A percentile compares a stretch with the other conserved stretches of the same genome.
Evolutionary conservation across 2,329 filamentous ascomycete genomes (phyloP).

Genomic region (Drechmeria coniospora): DNA sequence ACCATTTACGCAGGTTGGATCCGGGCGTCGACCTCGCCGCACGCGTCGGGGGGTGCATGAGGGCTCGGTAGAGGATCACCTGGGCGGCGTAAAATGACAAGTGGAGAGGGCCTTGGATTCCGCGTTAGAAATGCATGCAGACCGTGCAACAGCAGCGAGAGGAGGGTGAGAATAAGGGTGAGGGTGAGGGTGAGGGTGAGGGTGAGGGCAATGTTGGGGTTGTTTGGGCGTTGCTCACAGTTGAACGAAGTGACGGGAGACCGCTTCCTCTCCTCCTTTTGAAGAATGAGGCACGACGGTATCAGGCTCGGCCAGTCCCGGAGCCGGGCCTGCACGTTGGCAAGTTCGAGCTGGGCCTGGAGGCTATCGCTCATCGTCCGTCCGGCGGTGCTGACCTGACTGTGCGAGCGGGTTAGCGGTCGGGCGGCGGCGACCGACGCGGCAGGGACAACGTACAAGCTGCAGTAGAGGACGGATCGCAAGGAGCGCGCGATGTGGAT

Average conservation of each 20-base stretch:
- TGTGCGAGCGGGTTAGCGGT: constrained; percentile 7
- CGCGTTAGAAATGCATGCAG: too few species aligned
- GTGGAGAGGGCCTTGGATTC: constrained; percentile 22
- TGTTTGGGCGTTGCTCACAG: constrained; percentile 5
- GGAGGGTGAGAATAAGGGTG: not conserved
- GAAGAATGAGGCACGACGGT: constrained; percentile 18
- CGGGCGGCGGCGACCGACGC: too few species aligned
- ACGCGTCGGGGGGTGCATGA: constrained; percentile 29
- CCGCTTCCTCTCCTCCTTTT: constrained; percentile 5
- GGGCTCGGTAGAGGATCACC: constrained; percentile 24
- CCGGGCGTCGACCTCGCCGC: constrained; percentile 20
- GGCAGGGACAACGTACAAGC: constrained; percentile 13
- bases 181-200: too few species aligned
- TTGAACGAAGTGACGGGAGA: constrained; percentile 9
- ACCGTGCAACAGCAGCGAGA: too few species aligned
- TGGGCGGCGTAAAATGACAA: constrained; percentile 26
- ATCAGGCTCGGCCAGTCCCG: constrained; percentile 21
- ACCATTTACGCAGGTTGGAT: constrained; percentile 20
- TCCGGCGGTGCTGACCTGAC: constrained; percentile 10
- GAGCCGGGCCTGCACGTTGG: constrained; percentile 13
- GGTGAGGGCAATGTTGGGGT: too few species aligned
- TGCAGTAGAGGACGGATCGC: constrained; percentile 17
- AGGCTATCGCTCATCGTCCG: constrained; percentile 6
- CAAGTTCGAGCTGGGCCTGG: constrained; percentile 9
- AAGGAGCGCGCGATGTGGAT: constrained; percentile 16